These are phyloP conservation scores for Paramecium sonneborni DNA, from an alignment of 73 alveolate species.

Conservation along the genomic window DNA sequence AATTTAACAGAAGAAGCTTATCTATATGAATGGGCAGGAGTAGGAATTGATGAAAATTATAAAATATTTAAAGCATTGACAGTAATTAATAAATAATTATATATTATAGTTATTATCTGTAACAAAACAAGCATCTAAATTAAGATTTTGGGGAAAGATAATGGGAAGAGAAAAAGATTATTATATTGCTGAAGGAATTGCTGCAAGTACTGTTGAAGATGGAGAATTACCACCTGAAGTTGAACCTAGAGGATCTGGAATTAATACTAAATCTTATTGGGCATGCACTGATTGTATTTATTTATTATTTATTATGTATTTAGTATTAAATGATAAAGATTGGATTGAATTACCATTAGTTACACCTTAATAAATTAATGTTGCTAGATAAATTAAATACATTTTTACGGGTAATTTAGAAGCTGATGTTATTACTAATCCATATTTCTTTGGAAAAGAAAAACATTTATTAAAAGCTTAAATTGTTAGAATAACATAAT, in stretches of 20 bases:
- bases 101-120: conserved; percentile 64
- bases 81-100: conserved; percentile 25
- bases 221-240: conserved; percentile 77
- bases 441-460: conserved; percentile 96
- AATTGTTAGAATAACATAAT: conserved; percentile 91
- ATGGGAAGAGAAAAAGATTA: conserved; percentile 91
- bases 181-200: conserved; percentile 91
- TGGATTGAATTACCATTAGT: conserved; percentile 97
- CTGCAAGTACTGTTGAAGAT: conserved; percentile 81
- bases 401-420: conserved; percentile 93
- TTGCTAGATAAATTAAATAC: conserved; percentile 87
- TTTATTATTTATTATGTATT: neutral
- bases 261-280: conserved; percentile 89
- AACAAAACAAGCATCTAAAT: conserved; percentile 69
- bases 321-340: conserved; percentile 76
- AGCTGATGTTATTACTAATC: conserved; percentile 86
- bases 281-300: conserved; percentile 78
- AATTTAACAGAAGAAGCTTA: conserved; percentile 72
- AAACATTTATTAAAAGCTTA: conserved; percentile 90
- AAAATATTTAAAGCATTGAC: conserved; percentile 65
- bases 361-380: conserved; percentile 83
- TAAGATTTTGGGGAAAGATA: conserved; percentile 95
- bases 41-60: conserved; percentile 85
- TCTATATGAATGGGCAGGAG: conserved; percentile 88
- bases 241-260: conserved; percentile 95